Evolutionary conservation across 495 filamentous ascomycete species (phyloP).

Genomic region (Podospora anserina): DNA sequence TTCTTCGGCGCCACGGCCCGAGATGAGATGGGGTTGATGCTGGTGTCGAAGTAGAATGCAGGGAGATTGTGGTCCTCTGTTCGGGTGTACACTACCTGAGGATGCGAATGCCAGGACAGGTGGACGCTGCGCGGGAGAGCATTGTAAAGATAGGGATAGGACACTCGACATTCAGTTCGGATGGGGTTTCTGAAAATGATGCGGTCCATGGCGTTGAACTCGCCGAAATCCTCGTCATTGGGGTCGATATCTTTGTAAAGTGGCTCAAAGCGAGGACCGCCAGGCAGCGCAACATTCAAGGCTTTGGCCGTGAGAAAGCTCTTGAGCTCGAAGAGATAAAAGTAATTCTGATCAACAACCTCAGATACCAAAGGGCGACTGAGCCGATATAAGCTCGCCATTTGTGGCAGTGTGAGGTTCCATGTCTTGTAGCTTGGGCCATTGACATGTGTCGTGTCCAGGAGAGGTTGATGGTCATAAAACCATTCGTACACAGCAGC

Average conservation of each 20-base stretch:
- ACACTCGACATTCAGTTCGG: conserved; percentile 92
- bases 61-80: conserved; percentile 87
- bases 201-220: conserved; percentile 99
- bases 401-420: conserved; percentile 92
- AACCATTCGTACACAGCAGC: conserved; percentile 91
- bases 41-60: conserved; percentile 95
- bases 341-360: conserved; percentile 93
- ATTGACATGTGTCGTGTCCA: conserved; percentile 92
- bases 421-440: conserved; percentile 95
- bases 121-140: conserved; percentile 92
- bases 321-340: conserved; percentile 95
- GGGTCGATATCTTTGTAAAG: conserved; percentile 99
- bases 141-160: conserved; percentile 94
- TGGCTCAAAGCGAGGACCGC: conserved; percentile 95
- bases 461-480: conserved; percentile 89
- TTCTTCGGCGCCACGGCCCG: conserved; percentile 95
- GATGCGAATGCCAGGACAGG: conserved; percentile 89
- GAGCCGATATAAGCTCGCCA: conserved; percentile 90
- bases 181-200: conserved; percentile 98
- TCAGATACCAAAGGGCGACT: conserved; percentile 91
- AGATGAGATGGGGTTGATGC: conserved; percentile 96
- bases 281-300: conserved; percentile 93
- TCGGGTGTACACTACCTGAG: conserved; percentile 85
- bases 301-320: conserved; percentile 97
- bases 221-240: conserved; percentile 98